A percentile compares a stretch with the other conserved stretches of the same genome.
These are phyloP conservation scores for Vigna mungo DNA, from an alignment of 306 rosid species.

Conservation along the genomic window DNA sequence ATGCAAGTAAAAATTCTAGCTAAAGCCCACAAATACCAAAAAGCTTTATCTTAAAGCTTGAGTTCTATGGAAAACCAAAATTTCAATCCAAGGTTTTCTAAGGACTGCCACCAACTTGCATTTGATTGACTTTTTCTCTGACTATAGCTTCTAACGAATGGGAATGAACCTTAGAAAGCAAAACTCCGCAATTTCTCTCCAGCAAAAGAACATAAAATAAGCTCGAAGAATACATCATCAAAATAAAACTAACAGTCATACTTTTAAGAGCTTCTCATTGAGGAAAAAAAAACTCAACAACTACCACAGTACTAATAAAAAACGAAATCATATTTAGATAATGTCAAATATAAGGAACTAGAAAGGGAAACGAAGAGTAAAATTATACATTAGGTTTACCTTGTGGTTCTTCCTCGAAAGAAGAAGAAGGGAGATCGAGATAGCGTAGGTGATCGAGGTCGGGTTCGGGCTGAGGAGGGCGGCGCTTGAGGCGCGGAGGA, in stretches of 20 bases:
- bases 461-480: conserved; percentile 52
- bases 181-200: background rate
- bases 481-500: conserved; percentile 71
- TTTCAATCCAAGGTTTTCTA: background rate
- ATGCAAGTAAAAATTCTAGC: background rate
- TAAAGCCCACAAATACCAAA: conserved; percentile 1
- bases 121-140: background rate
- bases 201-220: background rate
- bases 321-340: background rate
- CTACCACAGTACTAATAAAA: background rate
- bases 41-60: background rate
- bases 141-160: background rate
- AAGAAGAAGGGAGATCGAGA: conserved; percentile 72
- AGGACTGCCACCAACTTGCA: background rate
- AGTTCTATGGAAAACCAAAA: background rate
- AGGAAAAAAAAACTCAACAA: background rate
- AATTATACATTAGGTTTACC: conserved; percentile 49
- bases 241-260: background rate
- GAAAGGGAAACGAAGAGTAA: background rate
- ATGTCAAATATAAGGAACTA: background rate
- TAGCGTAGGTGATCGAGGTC: conserved; percentile 73
- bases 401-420: conserved; percentile 52
- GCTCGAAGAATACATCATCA: background rate
- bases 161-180: too few species aligned
- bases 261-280: background rate